These are phyloP conservation scores for Tilletia setariae DNA, from an alignment of 1,284 basidiomycete genomes.

Conservation along the genomic window DNA sequence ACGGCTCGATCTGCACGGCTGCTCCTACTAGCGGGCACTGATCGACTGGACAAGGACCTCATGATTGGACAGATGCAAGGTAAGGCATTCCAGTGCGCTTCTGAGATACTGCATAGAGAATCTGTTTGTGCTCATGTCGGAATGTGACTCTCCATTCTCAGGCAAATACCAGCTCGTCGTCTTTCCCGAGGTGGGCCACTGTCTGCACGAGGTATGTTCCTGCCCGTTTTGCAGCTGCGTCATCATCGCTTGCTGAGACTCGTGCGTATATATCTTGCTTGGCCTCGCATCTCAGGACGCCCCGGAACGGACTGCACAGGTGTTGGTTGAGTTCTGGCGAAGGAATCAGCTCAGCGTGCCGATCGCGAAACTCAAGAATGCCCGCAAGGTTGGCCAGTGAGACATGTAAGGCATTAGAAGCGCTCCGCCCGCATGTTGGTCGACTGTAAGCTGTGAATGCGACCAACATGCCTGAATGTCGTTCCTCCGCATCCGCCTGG, in stretches of 20 bases:
- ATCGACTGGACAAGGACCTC: conserved; percentile 83
- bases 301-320: conserved; percentile 72
- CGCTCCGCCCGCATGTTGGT: too few species aligned
- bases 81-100: not conserved
- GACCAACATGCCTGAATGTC: too few species aligned
- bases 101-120: too few species aligned
- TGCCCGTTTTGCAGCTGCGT: too few species aligned
- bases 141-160: not conserved
- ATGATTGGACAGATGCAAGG: conserved; percentile 93
- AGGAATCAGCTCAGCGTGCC: conserved; percentile 65
- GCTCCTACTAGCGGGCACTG: conserved; percentile 85
- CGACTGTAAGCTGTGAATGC: too few species aligned
- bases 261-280: not conserved
- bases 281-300: conserved; percentile 66
- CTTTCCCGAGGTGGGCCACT: conserved; percentile 80
- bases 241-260: not conserved
- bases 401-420: too few species aligned
- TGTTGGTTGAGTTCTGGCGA: conserved; percentile 83
- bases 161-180: conserved; percentile 95
- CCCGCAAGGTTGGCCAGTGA: not conserved
- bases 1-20: conserved; percentile 73
- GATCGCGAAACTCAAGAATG: not conserved
- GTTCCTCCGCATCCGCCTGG: too few species aligned
- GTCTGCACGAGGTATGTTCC: conserved; percentile 76
- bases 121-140: not conserved